Evolutionary conservation across 225 moss, liverwort and hornwort genomes (phyloP), one percentile per base, ranked within the genome.

Genomic region (Asterella californica): DNA sequence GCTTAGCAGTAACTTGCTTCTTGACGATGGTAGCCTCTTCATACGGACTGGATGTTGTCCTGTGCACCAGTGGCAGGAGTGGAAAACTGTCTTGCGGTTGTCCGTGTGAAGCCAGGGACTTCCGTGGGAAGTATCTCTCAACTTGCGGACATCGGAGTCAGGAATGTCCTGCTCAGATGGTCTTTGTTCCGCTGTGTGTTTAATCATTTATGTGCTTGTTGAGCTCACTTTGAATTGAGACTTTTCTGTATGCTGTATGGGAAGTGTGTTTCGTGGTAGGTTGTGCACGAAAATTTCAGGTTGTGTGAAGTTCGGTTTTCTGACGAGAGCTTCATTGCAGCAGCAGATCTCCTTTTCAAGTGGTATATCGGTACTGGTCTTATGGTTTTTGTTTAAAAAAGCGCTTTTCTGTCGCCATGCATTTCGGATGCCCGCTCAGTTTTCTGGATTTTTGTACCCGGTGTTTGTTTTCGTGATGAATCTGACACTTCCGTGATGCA

Each of bases 61-160:
- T 71, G 45, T 46, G 45, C 45, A 46, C 71, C 48, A 25, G 67
- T 71, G 46, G 47, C 71, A 71, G 71, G 71, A 71, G 17, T 71
- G 71, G 71, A 27, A 45, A 45, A 47, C 46, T 48, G 21, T 9
- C 71, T 71, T 71, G 71, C 45, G 69, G 38, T 69, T 69, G 69
- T 69, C 69, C 69, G 71, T 15, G 71, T 71, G 45, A 71, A 48
- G 71, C 46, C 46, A 67, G 67, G 67, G 67, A 66, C 67, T 71
- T 71, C 71, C 48, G 46, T 22, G 46, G 46, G 71, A 22, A 71
- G 71, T 71, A 71, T 71, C 8, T 48, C 48, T 71, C 46, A 71
- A 45, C 70, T 71, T 25, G 9, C 10, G 46, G 48, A 24, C 8
- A 22, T 24, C 25, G 7, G 0, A 2, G 10, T 12, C 19, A 70